Percentiles rank a stretch among this genome's conserved stretches.
Conservation (phyloP, 1,284 basidiomycete species). For the Gomphus sp. region DNA sequence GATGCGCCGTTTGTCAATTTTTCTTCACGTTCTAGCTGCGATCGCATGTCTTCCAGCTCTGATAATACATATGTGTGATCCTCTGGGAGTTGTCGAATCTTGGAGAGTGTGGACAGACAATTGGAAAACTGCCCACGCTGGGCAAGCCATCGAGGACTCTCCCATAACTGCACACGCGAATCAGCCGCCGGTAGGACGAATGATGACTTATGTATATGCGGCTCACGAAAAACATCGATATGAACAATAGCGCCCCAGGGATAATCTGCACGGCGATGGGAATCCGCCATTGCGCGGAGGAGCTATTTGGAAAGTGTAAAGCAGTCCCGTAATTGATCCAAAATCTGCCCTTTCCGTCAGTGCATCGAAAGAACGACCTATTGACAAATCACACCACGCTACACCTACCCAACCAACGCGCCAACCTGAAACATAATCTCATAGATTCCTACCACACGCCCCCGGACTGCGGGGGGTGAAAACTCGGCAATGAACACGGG, state of each 20-base stretch:
- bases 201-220: no score
- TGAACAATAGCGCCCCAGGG: constrained; percentile 35
- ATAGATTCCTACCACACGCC: constrained; percentile 39
- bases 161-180: neutral
- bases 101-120: constrained; percentile 30
- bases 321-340: constrained; percentile 25
- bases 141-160: constrained; percentile 27
- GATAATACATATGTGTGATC: constrained; percentile 16
- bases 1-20: no score
- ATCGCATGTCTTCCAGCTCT: no score
- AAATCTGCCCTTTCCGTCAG: constrained; percentile 13
- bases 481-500: constrained; percentile 26
- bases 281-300: constrained; percentile 34
- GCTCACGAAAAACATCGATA: constrained; percentile 18
- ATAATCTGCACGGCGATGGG: constrained; percentile 43
- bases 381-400: neutral
- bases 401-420: constrained; percentile 27
- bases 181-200: no score
- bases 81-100: constrained; percentile 29
- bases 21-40: no score
- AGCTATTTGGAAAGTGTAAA: constrained; percentile 23
- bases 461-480: constrained; percentile 35
- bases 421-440: constrained; percentile 26
- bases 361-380: no score
- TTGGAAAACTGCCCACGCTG: constrained; percentile 29